Conservation (phyloP, 1,284 basidiomycete genomes). For the Stygiomarasmius scandens region DNA sequence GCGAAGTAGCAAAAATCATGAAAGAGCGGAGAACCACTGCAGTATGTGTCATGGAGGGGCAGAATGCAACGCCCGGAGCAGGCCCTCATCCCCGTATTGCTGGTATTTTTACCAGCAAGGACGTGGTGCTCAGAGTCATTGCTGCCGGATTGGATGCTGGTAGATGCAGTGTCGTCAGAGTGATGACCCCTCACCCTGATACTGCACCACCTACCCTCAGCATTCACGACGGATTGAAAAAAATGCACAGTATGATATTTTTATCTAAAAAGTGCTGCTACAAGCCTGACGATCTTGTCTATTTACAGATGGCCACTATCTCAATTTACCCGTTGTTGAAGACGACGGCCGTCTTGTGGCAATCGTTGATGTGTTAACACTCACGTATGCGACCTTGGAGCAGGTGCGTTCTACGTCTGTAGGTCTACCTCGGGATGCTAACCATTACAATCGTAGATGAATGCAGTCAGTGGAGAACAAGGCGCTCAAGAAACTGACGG, state of each 20-base stretch:
- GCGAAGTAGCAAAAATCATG: conserved; percentile 96
- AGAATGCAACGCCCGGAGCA: conserved; percentile 44
- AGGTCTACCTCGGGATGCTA: not conserved
- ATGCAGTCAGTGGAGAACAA: conserved; percentile 75
- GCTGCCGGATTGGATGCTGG: conserved; percentile 96
- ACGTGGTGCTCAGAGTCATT: conserved; percentile 96
- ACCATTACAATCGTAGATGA: conserved; percentile 65
- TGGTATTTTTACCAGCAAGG: conserved; percentile 99
- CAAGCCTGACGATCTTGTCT: no score
- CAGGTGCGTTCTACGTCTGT: conserved; percentile 61
- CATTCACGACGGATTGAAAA: conserved; percentile 96
- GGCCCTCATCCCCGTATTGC: conserved; percentile 76
- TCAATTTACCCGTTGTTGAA: conserved; percentile 97
- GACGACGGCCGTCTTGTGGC: conserved; percentile 86
- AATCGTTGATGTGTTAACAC: conserved; percentile 97
- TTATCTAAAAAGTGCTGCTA: not conserved
- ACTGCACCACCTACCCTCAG: conserved; percentile 90
- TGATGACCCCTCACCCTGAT: conserved; percentile 99
- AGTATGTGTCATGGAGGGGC: conserved; percentile 94
- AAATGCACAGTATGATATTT: conserved; percentile 94
- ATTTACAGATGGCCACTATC: conserved; percentile 86
- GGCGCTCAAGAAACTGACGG: conserved; percentile 66
- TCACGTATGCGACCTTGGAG: conserved; percentile 98
- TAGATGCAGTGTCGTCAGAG: conserved; percentile 94
- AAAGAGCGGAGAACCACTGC: conserved; percentile 96